Evolutionary conservation across 108 stramenopile species (phyloP).

Genomic region (Epithemia pelagica): DNA sequence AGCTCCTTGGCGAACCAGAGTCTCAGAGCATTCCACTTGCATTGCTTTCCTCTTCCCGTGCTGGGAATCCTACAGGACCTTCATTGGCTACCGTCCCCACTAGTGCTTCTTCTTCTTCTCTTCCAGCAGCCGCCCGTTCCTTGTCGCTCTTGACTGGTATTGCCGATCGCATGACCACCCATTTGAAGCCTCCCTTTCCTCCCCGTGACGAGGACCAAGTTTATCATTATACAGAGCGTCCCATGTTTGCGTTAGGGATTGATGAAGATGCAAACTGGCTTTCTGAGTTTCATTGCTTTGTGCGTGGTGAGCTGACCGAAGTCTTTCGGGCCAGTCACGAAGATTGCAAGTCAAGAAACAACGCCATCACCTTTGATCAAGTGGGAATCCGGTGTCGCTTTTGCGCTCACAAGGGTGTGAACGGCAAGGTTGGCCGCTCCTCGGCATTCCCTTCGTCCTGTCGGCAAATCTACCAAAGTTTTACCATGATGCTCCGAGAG

Average conservation of each 20-base stretch:
- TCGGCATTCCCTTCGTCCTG: slow-evolving; percentile 36
- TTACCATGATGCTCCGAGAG: slow-evolving; percentile 46
- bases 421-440: slow-evolving; percentile 21
- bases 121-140: too few relatives aligned
- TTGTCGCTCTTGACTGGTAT: too few relatives aligned
- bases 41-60: too few relatives aligned
- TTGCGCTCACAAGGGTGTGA: slow-evolving; percentile 29
- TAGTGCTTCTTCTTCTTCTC: too few relatives aligned
- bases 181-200: slow-evolving; percentile 2
- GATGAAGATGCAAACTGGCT: slow-evolving; percentile 49
- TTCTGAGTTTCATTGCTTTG: slow-evolving; percentile 43
- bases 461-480: slow-evolving; percentile 37
- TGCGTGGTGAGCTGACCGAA: slow-evolving; percentile 33
- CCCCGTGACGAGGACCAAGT: slow-evolving; percentile 6
- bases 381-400: slow-evolving; percentile 42
- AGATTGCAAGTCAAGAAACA: slow-evolving; percentile 26
- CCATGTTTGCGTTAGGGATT: slow-evolving; percentile 16
- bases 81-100: too few relatives aligned
- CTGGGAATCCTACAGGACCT: too few relatives aligned
- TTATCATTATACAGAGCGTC: not conserved
- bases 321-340: slow-evolving; percentile 33
- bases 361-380: slow-evolving; percentile 29
- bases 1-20: too few relatives aligned
- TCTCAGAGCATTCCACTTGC: too few relatives aligned
- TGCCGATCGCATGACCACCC: too few relatives aligned